phyloP scores from a whole-genome alignment of 1,139 yeast genomes.

The Petasospora fabianii region DNA sequence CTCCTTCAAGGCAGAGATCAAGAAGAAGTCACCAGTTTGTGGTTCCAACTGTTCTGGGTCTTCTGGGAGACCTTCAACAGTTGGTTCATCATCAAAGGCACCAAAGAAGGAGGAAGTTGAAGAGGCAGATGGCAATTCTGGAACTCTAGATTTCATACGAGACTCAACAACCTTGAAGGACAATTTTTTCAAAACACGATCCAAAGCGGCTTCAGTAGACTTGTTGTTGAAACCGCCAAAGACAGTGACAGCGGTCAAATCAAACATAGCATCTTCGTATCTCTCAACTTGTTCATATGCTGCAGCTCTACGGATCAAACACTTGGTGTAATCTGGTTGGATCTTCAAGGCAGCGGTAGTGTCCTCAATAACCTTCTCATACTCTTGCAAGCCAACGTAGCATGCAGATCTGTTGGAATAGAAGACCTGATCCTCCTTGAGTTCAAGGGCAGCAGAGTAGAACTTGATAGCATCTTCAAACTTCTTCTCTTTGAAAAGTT shows the following conservation, averaged over 20 bases:
- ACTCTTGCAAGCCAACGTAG: slow-evolving; percentile 75
- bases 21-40: slow-evolving; percentile 57
- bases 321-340: slow-evolving; percentile 88
- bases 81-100: slow-evolving; percentile 39
- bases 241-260: slow-evolving; percentile 79
- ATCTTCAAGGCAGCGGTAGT: slow-evolving; percentile 80
- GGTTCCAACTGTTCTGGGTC: slow-evolving; percentile 33
- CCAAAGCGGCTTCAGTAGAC: slow-evolving; percentile 76
- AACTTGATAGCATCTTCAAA: slow-evolving; percentile 64
- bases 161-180: slow-evolving; percentile 65
- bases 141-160: slow-evolving; percentile 48
- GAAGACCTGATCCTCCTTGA: slow-evolving; percentile 41
- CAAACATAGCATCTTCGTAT: slow-evolving; percentile 85
- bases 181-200: slow-evolving; percentile 79
- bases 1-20: slow-evolving; percentile 65
- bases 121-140: slow-evolving; percentile 77
- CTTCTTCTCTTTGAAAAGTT: slow-evolving; percentile 65
- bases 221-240: slow-evolving; percentile 78
- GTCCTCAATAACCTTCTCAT: slow-evolving; percentile 81
- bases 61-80: slow-evolving; percentile 22
- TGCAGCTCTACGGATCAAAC: slow-evolving; percentile 75
- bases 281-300: slow-evolving; percentile 81
- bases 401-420: slow-evolving; percentile 96
- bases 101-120: slow-evolving; percentile 84
- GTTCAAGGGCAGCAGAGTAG: neutral